Percentiles rank a stretch among this genome's conserved stretches.
Conservation (phyloP, 257 asterid species). For the Solanum bulbocastanum region DNA sequence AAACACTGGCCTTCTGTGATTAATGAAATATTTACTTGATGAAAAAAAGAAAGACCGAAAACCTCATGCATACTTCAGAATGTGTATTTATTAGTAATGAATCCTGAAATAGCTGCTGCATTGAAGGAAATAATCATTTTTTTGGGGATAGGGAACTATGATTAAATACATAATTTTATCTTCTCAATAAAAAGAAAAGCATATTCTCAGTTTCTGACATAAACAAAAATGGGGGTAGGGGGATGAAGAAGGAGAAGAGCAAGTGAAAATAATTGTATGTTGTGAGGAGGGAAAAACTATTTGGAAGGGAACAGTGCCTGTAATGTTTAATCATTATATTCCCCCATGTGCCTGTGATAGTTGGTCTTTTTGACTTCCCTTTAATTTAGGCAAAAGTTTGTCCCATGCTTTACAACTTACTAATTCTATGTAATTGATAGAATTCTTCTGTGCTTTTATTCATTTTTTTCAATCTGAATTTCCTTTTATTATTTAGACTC, state of each 20-base stretch:
- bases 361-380: neutral
- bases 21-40: neutral
- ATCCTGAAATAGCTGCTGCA: neutral
- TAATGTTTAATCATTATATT: neutral
- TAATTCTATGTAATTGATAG: neutral
- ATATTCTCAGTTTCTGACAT: neutral
- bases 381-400: neutral
- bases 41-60: neutral
- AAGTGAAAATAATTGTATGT: neutral
- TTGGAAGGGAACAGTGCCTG: neutral
- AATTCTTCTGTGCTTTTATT: neutral
- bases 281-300: neutral
- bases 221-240: neutral
- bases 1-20: neutral
- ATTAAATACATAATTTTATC: neutral
- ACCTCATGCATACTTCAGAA: neutral
- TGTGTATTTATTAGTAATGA: neutral
- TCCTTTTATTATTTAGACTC: neutral
- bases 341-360: neutral
- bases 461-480: neutral
- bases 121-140: neutral
- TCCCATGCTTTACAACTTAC: neutral
- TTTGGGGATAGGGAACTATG: neutral
- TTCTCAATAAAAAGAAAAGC: neutral
- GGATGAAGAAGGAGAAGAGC: neutral